Percentiles rank a stretch among this genome's conserved stretches.
phyloP scores from a whole-genome alignment of 139 green algal genomes.

The Deuterostichococcus epilithicus region DNA sequence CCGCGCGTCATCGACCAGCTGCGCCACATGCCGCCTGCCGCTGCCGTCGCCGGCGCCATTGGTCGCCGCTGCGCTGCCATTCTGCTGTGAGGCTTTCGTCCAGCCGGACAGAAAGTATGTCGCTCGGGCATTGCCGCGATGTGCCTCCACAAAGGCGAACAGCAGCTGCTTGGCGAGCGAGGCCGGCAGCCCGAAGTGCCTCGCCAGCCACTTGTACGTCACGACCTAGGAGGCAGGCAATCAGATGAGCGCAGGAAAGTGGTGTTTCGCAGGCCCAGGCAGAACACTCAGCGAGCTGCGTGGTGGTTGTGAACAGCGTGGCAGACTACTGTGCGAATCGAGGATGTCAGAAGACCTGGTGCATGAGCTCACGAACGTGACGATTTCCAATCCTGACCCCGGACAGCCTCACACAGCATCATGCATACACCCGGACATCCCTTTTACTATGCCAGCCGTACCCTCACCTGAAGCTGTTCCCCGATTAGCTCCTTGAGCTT shows the following conservation, averaged over 20 bases:
- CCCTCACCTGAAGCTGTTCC: not conserved
- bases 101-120: constrained; percentile 48
- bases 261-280: no score
- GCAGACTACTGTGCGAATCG: no score
- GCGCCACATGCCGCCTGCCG: constrained; percentile 17
- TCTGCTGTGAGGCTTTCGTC: constrained; percentile 16
- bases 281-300: no score
- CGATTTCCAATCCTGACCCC: no score
- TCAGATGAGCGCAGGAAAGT: no score
- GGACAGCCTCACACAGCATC: no score
- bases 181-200: constrained; percentile 32
- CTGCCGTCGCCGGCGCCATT: constrained; percentile 13
- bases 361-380: no score
- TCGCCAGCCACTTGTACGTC: constrained; percentile 48
- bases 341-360: no score
- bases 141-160: constrained; percentile 21
- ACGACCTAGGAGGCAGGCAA: constrained; percentile 30
- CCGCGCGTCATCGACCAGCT: constrained; percentile 30
- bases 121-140: constrained; percentile 35
- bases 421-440: no score
- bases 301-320: no score
- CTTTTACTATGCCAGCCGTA: no score
- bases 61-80: not conserved
- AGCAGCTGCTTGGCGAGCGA: constrained; percentile 42
- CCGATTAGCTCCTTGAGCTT: not conserved